Evolutionary conservation across 108 stramenopile genomes (phyloP), one percentile per base, ranked within the genome.

Genomic region (Nannochloropsis oceanica): DNA sequence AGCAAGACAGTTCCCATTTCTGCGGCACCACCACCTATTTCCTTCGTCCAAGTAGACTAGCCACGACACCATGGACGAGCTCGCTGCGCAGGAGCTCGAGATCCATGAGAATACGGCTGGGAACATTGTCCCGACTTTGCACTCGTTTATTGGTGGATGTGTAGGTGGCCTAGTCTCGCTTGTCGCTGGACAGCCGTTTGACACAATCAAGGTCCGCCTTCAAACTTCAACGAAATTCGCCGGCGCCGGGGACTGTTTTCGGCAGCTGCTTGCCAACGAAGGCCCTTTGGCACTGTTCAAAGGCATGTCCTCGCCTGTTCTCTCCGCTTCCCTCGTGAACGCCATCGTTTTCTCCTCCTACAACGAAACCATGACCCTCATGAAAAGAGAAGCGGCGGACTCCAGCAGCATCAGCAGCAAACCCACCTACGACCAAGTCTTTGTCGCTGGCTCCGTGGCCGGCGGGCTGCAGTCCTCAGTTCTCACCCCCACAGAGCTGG

Each of bases 161-260:
- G 59, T n/a, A 73, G 59, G 59, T n/a, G 59, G 59, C 22, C 22
- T 73, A 2, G 59, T 73, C n/a, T 73, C 59, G 22, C 59, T 96
- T 44, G 84, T 94, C 27, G 93, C 95, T 0, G 95, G 95, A 24
- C 94, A 97, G 92, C 96, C 96, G 13, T 95, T 97, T 85, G 96
- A 97, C 88, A 96, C 96, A 0, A 90, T 95, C 79, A 97, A 97
- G 87, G 94, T 94, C 59, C 73, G 90, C 11, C 43, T 89, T 0
- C 91, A 92, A 86, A 88, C 90, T 10, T 73, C 59, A 2, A 73
- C 59, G n/a, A 73, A 73, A 73, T 73, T 73, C 59, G n/a, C 18
- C 18, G 59, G 59, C 9, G 59, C 59, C 22, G n/a, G 18, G n/a
- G 59, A 73, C 81, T 85, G 84, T 26, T 27, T 85, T 10, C 80